Conservation (phyloP, 345 rosid species). For the Erodium maritimum region DNA sequence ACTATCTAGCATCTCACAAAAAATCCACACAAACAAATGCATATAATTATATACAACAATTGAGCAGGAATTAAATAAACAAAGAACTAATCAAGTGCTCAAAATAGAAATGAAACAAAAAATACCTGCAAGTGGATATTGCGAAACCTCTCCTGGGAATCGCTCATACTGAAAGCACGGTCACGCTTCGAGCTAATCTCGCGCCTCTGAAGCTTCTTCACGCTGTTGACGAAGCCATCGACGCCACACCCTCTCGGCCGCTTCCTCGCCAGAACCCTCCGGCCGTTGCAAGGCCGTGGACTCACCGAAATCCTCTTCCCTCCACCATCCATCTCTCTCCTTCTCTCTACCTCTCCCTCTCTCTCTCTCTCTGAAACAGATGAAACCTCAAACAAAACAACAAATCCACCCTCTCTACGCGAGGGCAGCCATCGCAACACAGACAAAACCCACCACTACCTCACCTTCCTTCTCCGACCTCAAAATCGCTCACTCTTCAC, state of each 20-base stretch:
- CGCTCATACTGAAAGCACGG: conserved; percentile 68
- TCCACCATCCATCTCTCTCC: conserved; percentile 16
- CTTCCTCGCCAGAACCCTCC: conserved; percentile 49
- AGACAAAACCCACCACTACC: too few species aligned
- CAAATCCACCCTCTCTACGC: too few species aligned
- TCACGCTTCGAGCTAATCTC: conserved; percentile 65
- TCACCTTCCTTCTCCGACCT: too few species aligned
- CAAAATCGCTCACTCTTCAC: too few species aligned
- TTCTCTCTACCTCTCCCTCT: background rate
- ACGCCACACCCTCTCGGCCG: conserved; percentile 29
- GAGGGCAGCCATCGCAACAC: too few species aligned
- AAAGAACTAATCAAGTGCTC: background rate
- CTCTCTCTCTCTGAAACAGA: conserved; percentile 4
- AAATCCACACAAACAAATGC: background rate
- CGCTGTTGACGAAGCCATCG: conserved; percentile 58
- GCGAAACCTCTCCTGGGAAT: conserved; percentile 79
- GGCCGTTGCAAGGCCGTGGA: conserved; percentile 51
- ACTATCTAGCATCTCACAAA: too few species aligned
- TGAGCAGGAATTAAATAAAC: background rate
- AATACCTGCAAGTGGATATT: conserved; percentile 63
- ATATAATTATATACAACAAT: background rate
- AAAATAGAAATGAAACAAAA: background rate
- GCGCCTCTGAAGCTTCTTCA: conserved; percentile 73
- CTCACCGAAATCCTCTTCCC: conserved; percentile 43
- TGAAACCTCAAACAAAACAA: too few species aligned